Conservation (phyloP, 345 rosid species). For the Conringia planisiliqua region DNA sequence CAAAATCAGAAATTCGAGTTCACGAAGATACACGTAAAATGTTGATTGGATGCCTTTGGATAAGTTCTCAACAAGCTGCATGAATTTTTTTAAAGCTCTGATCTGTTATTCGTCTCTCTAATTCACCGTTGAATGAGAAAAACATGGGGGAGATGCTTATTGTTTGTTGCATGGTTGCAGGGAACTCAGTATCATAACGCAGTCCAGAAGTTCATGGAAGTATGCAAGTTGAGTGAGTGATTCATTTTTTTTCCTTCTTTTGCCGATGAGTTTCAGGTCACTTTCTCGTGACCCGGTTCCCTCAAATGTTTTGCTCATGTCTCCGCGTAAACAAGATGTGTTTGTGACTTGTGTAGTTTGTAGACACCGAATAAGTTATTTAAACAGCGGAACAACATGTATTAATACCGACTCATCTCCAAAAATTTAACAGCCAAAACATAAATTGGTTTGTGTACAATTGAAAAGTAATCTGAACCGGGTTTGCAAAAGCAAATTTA, state of each 20-base stretch:
- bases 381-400: background rate
- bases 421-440: background rate
- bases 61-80: background rate
- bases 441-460: background rate
- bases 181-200: conserved; percentile 94
- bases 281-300: background rate
- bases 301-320: conserved; percentile 9
- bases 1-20: background rate
- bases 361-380: background rate
- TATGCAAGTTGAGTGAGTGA: conserved; percentile 74
- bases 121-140: background rate
- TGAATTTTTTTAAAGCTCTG: background rate
- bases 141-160: background rate
- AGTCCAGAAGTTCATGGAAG: conserved; percentile 72
- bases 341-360: conserved; percentile 3
- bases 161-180: conserved; percentile 40
- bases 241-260: background rate
- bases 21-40: background rate
- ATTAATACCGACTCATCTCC: background rate
- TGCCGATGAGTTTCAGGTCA: conserved; percentile 1
- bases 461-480: background rate
- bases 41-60: background rate
- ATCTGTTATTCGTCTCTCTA: background rate
- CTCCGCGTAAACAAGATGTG: conserved; percentile 6
- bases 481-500: background rate